Evolutionary conservation across 768 basidiomycete genomes (phyloP), one percentile per base, ranked within the genome.

Genomic region (Calvatia gigantea): DNA sequence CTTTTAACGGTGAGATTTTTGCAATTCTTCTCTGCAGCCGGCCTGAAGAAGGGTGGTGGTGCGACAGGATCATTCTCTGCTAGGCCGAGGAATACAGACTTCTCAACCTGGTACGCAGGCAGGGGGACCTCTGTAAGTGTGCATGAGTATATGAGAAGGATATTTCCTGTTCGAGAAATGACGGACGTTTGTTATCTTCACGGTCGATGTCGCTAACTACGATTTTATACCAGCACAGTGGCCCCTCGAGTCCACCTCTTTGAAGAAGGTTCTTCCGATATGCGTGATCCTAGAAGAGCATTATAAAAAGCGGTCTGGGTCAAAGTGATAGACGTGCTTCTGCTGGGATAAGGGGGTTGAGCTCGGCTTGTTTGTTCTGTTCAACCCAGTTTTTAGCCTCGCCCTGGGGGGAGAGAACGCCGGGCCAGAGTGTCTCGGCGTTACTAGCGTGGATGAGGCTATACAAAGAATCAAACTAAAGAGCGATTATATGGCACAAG

Each of bases 381-480:
- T 61, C 58, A 7, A 65, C 29, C 44, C 53, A 63, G 17, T 49
- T 46, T 15, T 56, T 60, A 21, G 58, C 32, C 9, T 49, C 59
- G 21, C 61, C 61, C 42, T 58, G 57, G 9, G 58, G 51, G 35
- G 47, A 44, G 14, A 65, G 45, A 27, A 57, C 35, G 7, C 43
- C 35, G 32, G 33, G 49, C 50, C 54, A 56, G 19, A 58, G 17
- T 12, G 27, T 39, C n/a, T 51, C 54, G 4, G 38, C 19, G 23
- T 59, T 52, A 27, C 46, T 45, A 0, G 74, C 60, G 49, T 70
- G 69, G 2, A 74, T 0, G 4, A 72, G 21, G 32, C 61, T 68
- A 28, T 66, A 67, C 64, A 77, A 78, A 0, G 72, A 73, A 25
- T 78, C 77, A 32, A 71, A 61, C 72, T 77, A 51, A 31, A 19